Conservation (phyloP, 176 grass and related monocot genomes). For the Olyra latifolia region DNA sequence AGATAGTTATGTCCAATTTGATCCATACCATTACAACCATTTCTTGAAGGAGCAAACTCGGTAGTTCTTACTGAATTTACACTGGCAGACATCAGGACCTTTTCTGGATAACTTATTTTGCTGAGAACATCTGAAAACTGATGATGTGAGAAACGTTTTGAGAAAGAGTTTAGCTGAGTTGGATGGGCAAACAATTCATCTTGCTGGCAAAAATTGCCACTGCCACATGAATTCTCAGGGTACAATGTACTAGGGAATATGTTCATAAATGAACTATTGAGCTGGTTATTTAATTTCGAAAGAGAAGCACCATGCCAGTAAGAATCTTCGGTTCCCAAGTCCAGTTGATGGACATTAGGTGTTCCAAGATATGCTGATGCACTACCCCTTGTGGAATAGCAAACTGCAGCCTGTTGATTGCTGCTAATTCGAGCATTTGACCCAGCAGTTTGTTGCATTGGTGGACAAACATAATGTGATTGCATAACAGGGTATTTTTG, state of each 20-base stretch:
- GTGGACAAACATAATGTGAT: conserved; percentile 37
- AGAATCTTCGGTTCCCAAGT: conserved; percentile 19
- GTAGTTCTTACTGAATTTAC: conserved; percentile 31
- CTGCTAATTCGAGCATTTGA: conserved; percentile 37
- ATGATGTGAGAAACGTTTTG: conserved; percentile 18
- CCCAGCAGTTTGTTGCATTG: conserved; percentile 37
- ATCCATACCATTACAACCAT: conserved; percentile 33
- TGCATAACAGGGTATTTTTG: conserved; percentile 34
- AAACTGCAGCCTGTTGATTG: conserved; percentile 26
- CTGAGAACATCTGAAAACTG: conserved; percentile 19
- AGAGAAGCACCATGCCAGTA: conserved; percentile 24
- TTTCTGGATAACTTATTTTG: conserved; percentile 28
- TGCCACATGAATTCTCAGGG: conserved; percentile 37
- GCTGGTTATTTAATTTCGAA: conserved; percentile 26
- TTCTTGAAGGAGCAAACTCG: conserved; percentile 22
- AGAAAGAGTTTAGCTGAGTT: conserved; percentile 3
- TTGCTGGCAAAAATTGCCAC: conserved; percentile 18
- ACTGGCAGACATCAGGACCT: conserved; percentile 24
- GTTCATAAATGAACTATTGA: conserved; percentile 26
- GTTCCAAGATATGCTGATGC: conserved; percentile 29
- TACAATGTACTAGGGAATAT: conserved; percentile 32
- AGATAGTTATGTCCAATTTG: conserved; percentile 2
- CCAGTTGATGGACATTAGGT: conserved; percentile 18
- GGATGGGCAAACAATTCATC: conserved; percentile 29
- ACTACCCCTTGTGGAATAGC: neutral